phyloP scores from a whole-genome alignment of 2,329 filamentous ascomycete species.

The Mycosphaerella sp. region DNA sequence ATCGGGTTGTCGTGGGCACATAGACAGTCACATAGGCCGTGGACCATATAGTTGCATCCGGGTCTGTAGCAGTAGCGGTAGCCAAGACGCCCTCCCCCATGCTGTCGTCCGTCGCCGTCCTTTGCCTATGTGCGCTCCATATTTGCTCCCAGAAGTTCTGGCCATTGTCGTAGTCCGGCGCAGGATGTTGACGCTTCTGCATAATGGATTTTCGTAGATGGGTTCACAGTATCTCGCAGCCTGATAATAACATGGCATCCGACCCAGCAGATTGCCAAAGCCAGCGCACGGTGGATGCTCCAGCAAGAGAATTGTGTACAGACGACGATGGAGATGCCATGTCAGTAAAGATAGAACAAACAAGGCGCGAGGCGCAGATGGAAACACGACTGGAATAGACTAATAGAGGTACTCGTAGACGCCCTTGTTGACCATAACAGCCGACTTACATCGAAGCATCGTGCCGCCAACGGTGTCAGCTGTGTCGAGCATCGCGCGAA shows the following conservation, averaged over 20 bases:
- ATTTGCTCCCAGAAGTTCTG: background rate
- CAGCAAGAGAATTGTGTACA: background rate
- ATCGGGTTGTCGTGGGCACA: background rate
- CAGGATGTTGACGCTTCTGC: background rate
- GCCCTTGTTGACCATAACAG: background rate
- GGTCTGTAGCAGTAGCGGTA: slow-evolving; percentile 2
- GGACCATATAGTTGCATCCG: slow-evolving; percentile 1
- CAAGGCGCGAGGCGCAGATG: background rate
- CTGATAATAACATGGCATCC: background rate
- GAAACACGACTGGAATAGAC: background rate
- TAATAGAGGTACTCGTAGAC: background rate
- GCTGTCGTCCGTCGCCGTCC: background rate
- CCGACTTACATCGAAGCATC: background rate
- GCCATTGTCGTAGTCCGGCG: background rate
- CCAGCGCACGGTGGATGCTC: background rate
- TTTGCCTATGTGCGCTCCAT: background rate
- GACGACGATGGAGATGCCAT: background rate
- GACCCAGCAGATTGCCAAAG: background rate
- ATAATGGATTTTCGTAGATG: background rate
- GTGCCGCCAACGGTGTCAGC: slow-evolving; percentile 7
- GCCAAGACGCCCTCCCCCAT: background rate
- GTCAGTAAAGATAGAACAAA: background rate
- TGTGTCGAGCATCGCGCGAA: slow-evolving; percentile 8
- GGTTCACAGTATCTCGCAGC: background rate
- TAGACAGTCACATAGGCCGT: slow-evolving; percentile 6